A percentile compares a stretch with the other conserved stretches of the same genome.
phyloP scores from a whole-genome alignment of 108 stramenopile genomes.

The Pseudonitzschia multiseries region DNA sequence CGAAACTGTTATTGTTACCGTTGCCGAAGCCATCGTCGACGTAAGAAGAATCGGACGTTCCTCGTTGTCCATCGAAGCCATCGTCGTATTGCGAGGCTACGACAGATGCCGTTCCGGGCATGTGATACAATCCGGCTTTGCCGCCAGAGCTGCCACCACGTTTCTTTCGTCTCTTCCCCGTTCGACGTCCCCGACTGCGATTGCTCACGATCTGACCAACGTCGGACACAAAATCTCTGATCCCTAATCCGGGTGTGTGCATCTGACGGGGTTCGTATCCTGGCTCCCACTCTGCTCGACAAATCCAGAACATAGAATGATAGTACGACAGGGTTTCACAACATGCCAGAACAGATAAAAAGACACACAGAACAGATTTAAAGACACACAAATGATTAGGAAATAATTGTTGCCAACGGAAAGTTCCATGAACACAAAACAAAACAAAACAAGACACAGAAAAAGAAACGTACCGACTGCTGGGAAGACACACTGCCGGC shows the following conservation, averaged over 20 bases:
- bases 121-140: constrained; percentile 25
- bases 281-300: constrained; percentile 65
- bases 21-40: neutral
- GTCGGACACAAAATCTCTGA: constrained; percentile 76
- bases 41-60: neutral
- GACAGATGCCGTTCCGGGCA: constrained; percentile 14
- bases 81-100: constrained; percentile 12
- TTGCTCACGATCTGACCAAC: constrained; percentile 51
- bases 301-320: neutral
- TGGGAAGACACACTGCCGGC: constrained; percentile 71
- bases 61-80: neutral
- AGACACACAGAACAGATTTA: neutral
- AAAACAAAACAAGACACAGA: no score
- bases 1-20: neutral
- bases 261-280: constrained; percentile 58
- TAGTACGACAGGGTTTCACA: neutral
- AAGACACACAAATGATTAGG: no score
- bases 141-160: neutral
- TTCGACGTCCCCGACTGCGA: constrained; percentile 35
- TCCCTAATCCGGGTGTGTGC: constrained; percentile 52
- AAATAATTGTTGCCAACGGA: no score
- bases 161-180: constrained; percentile 24
- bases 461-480: constrained; percentile 39
- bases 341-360: neutral
- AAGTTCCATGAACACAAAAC: neutral